Evolutionary conservation across 2,329 filamentous ascomycete species (phyloP), one percentile per base, ranked within the genome.

Genomic region (Nemania bipapillata): DNA sequence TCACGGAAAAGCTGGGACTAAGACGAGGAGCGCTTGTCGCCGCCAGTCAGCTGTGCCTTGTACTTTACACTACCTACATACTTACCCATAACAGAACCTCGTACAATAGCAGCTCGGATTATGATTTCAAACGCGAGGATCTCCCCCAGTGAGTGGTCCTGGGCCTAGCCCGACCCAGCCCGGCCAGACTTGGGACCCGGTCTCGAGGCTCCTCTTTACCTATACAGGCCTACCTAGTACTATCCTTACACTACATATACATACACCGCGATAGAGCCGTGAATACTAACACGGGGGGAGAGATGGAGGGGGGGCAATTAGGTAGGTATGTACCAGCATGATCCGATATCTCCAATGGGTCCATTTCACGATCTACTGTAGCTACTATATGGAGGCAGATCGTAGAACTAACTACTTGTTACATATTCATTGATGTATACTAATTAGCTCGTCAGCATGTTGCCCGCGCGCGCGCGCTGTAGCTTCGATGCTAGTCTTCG

Each of bases 251-350:
- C 40, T n/a, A 22, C 17, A 12, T 17, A 24, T 11, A 28, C 24
- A n/a, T 53, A 53, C 60, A 22, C 65, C 65, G 50, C 56, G 47
- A 40, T 60, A 68, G 26, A 24, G 52, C 61, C 62, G 62, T 50
- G 22, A 22, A 53, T 8, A 45, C 40, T 45, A 45, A 20, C 40
- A 45, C 40, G 40, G 40, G 17, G 17, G 17, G 6, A 20, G 8
- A 45, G 24, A 28, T 32, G 9, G 17, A 3, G 17, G 8, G 20
- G 24, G 40, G n/a, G n/a, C n/a, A n/a, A n/a, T n/a, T n/a, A n/a
- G n/a, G n/a, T n/a, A n/a, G n/a, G n/a, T n/a, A n/a, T n/a, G n/a
- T n/a, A n/a, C n/a, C 37, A 28, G 20, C 3, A 40, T 66, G 22
- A 28, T 15, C 52, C 30, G 42, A 52, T 35, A 40, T 56, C 52